Base-by-base conservation (phyloP, 495 filamentous ascomycete genomes). In the Podospora anserina region DNA sequence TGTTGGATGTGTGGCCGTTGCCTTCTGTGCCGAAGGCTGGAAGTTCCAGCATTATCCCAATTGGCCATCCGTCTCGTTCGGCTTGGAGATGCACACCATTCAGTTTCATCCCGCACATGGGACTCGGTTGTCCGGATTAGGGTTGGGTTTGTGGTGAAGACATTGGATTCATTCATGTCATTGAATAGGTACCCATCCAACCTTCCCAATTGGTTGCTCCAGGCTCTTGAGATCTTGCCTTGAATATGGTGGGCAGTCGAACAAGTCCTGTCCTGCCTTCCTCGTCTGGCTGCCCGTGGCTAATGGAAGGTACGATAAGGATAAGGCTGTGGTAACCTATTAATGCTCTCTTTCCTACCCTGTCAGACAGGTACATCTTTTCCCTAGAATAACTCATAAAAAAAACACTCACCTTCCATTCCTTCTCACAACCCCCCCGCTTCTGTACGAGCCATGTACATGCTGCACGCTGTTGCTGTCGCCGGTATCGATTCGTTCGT, bases 401-500 rank as follows among this genome's bases (percentile, higher is more conserved):
- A 18, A 18, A 20, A 56, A 15, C 15, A 18, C 19, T 19, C 1
- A 56, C 54, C 54, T 56, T 56, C 54, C 54, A 23, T 56, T 56
- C 54, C 19, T 13, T 56, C 54, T 9, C 54, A 18, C 19, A 56
- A 56, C 54, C 4, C 55, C n/a, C 55, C 55, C 55, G n/a, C n/a
- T 26, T 58, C 55, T 58, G 55, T 58, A 4, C 55, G n/a, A 58
- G 23, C 55, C 39, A 58, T 65, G 62, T 30, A 15, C 23, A 60
- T 68, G 61, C 63, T 68, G 61, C 63, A 67, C 56, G 49, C 55
- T 60, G 69, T 67, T 57, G 49, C 39, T 60, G 69, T 67, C 49
- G 66, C 23, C 26, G n/a, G 64, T 23, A 39, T 63, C 64, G 32
- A 71, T 68, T 69, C 67, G 61, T 68, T 69, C 67, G 61, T 49